Evolutionary conservation across 192 early-diverging fungal genomes (phyloP).

Genomic region (Mortierella antarctica): DNA sequence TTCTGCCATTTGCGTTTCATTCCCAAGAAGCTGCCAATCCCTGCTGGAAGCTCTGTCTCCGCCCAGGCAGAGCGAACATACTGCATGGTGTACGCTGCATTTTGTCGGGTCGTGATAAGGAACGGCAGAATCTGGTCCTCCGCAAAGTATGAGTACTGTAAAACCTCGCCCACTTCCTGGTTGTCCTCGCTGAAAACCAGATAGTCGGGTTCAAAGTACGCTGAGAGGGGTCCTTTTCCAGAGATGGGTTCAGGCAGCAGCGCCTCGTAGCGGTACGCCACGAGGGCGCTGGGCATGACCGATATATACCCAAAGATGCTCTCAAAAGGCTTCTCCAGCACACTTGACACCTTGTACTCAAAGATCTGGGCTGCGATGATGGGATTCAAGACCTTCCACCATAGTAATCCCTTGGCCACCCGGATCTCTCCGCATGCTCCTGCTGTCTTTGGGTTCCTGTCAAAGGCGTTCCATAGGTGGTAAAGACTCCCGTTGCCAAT

Average conservation of each 20-base stretch:
- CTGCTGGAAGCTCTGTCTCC: conserved; percentile 41
- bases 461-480: conserved; percentile 48
- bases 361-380: conserved; percentile 50
- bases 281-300: conserved; percentile 48
- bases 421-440: conserved; percentile 51
- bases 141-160: conserved; percentile 47
- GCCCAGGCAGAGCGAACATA: conserved; percentile 51
- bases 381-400: conserved; percentile 51
- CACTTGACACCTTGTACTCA: conserved; percentile 50
- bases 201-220: conserved; percentile 51
- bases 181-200: conserved; percentile 47
- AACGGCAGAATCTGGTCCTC: conserved; percentile 53
- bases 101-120: conserved; percentile 26
- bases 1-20: conserved; percentile 56
- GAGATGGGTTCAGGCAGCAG: conserved; percentile 43
- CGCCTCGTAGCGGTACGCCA: conserved; percentile 45
- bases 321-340: conserved; percentile 50
- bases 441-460: conserved; percentile 37
- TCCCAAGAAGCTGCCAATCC: conserved; percentile 42
- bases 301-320: conserved; percentile 54
- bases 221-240: conserved; percentile 44
- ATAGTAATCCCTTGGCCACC: conserved; percentile 47
- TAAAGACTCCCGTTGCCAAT: conserved; percentile 46
- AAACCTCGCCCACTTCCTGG: conserved; percentile 37
- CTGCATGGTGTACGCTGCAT: conserved; percentile 43